Percentiles rank a stretch among this genome's conserved stretches.
Evolutionary conservation across 495 filamentous ascomycete species (phyloP).

Genomic region (Bathelium albidoporum): DNA sequence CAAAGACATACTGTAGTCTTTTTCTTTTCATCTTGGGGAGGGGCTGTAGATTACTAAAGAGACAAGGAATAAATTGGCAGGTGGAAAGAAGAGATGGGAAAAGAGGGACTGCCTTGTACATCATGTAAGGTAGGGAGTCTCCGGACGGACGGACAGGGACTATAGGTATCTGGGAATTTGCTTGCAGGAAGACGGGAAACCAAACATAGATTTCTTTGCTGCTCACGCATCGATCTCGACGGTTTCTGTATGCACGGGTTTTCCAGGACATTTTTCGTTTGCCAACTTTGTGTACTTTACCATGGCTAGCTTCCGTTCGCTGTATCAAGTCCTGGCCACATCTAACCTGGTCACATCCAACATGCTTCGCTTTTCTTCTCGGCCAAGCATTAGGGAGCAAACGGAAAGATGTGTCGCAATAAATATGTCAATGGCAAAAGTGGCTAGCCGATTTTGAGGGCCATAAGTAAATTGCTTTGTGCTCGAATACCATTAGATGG

Average conservation of each 20-base stretch:
- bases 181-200: background rate
- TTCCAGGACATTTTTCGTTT: background rate
- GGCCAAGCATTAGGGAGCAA: background rate
- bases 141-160: background rate
- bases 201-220: background rate
- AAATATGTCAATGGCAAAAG: too few species aligned
- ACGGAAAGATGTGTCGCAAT: too few species aligned
- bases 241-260: background rate
- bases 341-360: background rate
- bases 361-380: background rate
- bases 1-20: background rate
- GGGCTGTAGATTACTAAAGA: background rate
- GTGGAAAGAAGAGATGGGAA: background rate
- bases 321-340: background rate
- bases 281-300: background rate
- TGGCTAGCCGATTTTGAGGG: too few species aligned
- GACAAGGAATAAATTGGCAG: background rate
- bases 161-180: background rate
- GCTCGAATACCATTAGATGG: too few species aligned
- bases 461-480: too few species aligned
- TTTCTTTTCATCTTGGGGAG: background rate
- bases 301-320: background rate
- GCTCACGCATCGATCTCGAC: background rate
- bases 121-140: background rate
- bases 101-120: background rate